Base-by-base conservation (phyloP, 371 early-diverging fungal species). In the Mortierella polycephala region DNA sequence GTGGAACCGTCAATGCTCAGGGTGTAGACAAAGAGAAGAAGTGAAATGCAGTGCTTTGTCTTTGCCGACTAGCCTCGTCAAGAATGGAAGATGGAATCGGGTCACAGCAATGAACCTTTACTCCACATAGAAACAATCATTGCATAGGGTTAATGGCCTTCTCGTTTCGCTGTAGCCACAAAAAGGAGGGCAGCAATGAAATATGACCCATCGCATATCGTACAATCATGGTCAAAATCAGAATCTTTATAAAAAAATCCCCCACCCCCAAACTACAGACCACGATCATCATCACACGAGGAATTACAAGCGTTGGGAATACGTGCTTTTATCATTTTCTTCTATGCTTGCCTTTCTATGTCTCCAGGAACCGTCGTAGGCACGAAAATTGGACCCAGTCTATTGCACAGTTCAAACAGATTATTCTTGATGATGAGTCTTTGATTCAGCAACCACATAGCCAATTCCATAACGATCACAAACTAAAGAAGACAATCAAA, bases 381-480 rank as follows among this genome's bases (percentile, higher is more conserved):
- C 79, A 77, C 2, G 79, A 77, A 45, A 64, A 77, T 18, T 62
- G 72, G n/a, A 59, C 58, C 79, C 79, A 77, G 18, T 77, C 79
- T 77, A 57, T 39, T 1, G 7, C 5, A n/a, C n/a, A 39, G 20
- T 40, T 41, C 63, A 63, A 42, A 42, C 1, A 9, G 6, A 23
- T n/a, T 13, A 42, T 13, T 52, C 50, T 1, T 5, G n/a, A 21
- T 9, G 10, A 16, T 49, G 21, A 62, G n/a, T 12, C 18, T 13
- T 52, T 53, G 30, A 40, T 51, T 21, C 44, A 39, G n/a, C 30
- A 1, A 30, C 4, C 30, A 30, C 30, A 30, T 40, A 21, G 37
- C 23, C 18, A 21, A 58, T 10, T 20, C 7, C 21, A 53, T n/a
- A 14, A 23, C 44, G 37, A 16, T 12, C 10, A 37, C 16, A 39